Conservation (phyloP, 139 green algal species). For the Chlamydomonas incerta region DNA sequence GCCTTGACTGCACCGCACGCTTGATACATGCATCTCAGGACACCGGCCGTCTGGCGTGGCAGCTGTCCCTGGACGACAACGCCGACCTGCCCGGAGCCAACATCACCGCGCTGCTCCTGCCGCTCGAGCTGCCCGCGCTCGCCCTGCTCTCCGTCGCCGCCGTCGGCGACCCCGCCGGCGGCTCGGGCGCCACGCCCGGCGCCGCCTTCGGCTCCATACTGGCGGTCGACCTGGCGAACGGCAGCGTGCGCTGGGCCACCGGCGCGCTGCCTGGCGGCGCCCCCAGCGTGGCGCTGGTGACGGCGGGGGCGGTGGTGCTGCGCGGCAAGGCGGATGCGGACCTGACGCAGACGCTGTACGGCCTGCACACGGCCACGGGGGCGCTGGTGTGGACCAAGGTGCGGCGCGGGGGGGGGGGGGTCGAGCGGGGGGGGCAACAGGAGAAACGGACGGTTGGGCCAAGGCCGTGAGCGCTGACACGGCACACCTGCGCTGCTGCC, state of each 20-base stretch:
- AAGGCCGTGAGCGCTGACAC: too few species aligned
- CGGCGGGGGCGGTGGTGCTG: background rate
- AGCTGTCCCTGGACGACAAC: background rate
- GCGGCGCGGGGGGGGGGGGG: too few species aligned
- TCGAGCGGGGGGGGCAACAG: too few species aligned
- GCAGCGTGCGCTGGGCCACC: background rate
- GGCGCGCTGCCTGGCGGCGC: conserved; percentile 3
- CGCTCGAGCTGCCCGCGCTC: background rate
- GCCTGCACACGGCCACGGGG: background rate
- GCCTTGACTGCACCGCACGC: too few species aligned
- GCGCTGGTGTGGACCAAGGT: conserved; percentile 34
- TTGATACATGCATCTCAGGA: background rate
- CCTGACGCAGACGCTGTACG: conserved; percentile 10
- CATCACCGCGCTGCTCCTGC: background rate
- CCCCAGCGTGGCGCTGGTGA: conserved; percentile 10
- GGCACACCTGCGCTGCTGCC: too few species aligned
- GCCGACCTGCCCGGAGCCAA: background rate
- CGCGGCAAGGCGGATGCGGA: conserved; percentile 16
- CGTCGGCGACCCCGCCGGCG: too few species aligned
- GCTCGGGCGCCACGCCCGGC: background rate
- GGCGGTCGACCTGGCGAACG: conserved; percentile 6
- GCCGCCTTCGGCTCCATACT: background rate
- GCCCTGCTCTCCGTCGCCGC: background rate
- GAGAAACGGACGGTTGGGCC: too few species aligned
- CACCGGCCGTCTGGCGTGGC: background rate